Percentiles rank a stretch among this genome's conserved stretches.
Conservation (phyloP, 495 filamentous ascomycete genomes). For the Neurospora sp. region DNA sequence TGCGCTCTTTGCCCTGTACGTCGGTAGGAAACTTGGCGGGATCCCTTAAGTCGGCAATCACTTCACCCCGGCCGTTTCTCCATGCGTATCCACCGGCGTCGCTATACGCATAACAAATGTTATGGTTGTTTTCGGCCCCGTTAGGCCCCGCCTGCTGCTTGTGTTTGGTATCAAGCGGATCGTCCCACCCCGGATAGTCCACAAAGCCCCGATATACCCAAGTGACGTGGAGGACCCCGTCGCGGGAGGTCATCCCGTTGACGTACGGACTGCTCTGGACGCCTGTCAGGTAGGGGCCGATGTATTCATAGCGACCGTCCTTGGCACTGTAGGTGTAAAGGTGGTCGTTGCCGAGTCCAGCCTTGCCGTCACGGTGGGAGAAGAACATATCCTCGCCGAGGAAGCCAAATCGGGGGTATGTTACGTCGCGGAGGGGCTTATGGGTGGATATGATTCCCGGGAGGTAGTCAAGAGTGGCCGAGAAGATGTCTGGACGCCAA, state of each 20-base stretch:
- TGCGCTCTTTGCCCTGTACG: constrained; percentile 10
- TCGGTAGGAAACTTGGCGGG: not conserved
- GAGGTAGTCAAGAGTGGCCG: constrained; percentile 24
- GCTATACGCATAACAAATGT: constrained; percentile 37
- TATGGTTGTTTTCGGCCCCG: constrained; percentile 35
- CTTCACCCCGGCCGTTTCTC: constrained; percentile 21
- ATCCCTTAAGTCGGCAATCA: constrained; percentile 24
- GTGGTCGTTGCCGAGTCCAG: constrained; percentile 38
- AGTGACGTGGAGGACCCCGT: constrained; percentile 27
- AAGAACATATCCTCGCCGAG: constrained; percentile 26
- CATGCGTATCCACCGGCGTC: constrained; percentile 31
- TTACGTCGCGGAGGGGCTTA: constrained; percentile 29
- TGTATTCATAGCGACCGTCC: constrained; percentile 16
- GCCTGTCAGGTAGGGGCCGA: constrained; percentile 34
- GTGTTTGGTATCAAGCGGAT: constrained; percentile 30
- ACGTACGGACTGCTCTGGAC: constrained; percentile 39
- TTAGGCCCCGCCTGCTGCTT: constrained; percentile 36
- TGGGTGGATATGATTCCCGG: constrained; percentile 26
- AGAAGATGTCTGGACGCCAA: constrained; percentile 33
- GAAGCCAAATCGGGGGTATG: constrained; percentile 38
- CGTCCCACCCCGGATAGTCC: constrained; percentile 33
- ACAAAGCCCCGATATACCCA: constrained; percentile 41
- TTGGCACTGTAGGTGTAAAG: constrained; percentile 27
- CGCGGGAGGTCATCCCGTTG: constrained; percentile 30
- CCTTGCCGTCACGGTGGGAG: constrained; percentile 39